Percentiles rank a stretch among this genome's conserved stretches.
These are phyloP conservation scores for Albizia julibrissin DNA, from an alignment of 306 rosid genomes.

Conservation along the genomic window DNA sequence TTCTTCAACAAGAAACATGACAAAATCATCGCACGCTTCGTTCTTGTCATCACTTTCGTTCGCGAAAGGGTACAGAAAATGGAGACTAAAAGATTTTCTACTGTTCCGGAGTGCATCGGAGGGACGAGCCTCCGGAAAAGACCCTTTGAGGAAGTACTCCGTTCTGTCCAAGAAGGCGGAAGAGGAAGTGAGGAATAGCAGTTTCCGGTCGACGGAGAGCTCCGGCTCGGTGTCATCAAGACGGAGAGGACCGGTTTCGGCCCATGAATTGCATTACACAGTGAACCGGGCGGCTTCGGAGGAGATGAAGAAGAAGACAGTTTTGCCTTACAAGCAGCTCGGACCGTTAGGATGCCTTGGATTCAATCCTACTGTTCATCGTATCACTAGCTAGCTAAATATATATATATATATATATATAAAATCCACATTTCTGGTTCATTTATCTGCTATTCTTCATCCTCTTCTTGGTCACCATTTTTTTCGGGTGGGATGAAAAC, in stretches of 20 bases:
- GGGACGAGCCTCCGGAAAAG: constrained; percentile 70
- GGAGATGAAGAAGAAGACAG: constrained; percentile 85
- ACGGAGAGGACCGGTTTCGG: constrained; percentile 69
- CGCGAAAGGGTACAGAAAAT: constrained; percentile 61
- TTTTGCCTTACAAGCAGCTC: constrained; percentile 77
- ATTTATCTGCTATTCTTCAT: not conserved
- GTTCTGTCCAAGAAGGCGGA: constrained; percentile 50
- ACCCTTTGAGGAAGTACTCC: constrained; percentile 50
- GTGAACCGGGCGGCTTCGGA: constrained; percentile 87
- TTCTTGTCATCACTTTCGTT: constrained; percentile 66
- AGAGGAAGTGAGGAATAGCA: constrained; percentile 61
- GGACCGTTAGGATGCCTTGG: constrained; percentile 85
- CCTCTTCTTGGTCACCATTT: not conserved
- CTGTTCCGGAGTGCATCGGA: constrained; percentile 89
- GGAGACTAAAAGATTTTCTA: constrained; percentile 73
- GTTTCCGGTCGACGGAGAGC: constrained; percentile 79
- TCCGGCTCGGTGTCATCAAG: constrained; percentile 58
- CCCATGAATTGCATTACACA: constrained; percentile 86
- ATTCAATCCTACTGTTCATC: constrained; percentile 62
- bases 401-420: not conserved
- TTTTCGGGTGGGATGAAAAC: not conserved
- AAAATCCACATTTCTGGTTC: not conserved
- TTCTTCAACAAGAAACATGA: constrained; percentile 38
- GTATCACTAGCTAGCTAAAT: constrained; percentile 31
- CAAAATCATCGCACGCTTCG: constrained; percentile 39